These are phyloP conservation scores for Testicularia cyperi DNA, from an alignment of 1,284 basidiomycete genomes.

Conservation along the genomic window DNA sequence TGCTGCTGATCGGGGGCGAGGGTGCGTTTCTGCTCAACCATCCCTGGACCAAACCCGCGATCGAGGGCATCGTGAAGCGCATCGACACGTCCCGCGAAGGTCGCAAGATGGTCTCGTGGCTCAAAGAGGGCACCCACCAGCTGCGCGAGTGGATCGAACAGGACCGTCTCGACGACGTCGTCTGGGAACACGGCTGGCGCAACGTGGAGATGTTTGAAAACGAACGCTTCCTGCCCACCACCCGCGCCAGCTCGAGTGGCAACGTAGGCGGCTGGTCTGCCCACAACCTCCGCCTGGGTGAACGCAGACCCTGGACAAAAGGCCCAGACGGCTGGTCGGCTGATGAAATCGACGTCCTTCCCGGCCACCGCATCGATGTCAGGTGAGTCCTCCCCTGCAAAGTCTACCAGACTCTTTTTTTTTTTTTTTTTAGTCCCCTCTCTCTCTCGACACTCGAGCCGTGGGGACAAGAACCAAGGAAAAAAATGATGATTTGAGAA, in stretches of 20 bases:
- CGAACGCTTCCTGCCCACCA: constrained; percentile 32
- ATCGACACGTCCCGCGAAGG: constrained; percentile 28
- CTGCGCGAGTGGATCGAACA: constrained; percentile 52
- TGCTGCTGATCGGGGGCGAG: constrained; percentile 57
- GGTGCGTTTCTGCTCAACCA: constrained; percentile 52
- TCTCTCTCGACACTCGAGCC: too few relatives aligned
- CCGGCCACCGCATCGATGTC: constrained; percentile 37
- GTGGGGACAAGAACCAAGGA: too few relatives aligned
- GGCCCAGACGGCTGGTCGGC: constrained; percentile 51
- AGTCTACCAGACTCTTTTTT: not conserved
- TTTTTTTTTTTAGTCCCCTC: too few relatives aligned
- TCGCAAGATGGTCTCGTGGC: constrained; percentile 22
- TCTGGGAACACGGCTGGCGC: constrained; percentile 55
- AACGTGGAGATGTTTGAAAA: constrained; percentile 58
- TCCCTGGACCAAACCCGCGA: constrained; percentile 54
- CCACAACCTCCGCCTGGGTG: constrained; percentile 34
- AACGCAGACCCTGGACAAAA: constrained; percentile 53
- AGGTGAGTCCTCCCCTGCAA: too few relatives aligned
- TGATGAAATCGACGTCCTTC: constrained; percentile 36
- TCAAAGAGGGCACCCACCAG: constrained; percentile 27
- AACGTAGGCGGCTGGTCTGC: constrained; percentile 38
- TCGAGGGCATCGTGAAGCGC: constrained; percentile 36
- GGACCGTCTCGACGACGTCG: constrained; percentile 51
- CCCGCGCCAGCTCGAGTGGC: constrained; percentile 17
- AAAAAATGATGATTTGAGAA: not conserved